Percentiles rank a stretch among this genome's conserved stretches.
Evolutionary conservation across 257 asterid genomes (phyloP).

Genomic region (Orobanche coerulescens): DNA sequence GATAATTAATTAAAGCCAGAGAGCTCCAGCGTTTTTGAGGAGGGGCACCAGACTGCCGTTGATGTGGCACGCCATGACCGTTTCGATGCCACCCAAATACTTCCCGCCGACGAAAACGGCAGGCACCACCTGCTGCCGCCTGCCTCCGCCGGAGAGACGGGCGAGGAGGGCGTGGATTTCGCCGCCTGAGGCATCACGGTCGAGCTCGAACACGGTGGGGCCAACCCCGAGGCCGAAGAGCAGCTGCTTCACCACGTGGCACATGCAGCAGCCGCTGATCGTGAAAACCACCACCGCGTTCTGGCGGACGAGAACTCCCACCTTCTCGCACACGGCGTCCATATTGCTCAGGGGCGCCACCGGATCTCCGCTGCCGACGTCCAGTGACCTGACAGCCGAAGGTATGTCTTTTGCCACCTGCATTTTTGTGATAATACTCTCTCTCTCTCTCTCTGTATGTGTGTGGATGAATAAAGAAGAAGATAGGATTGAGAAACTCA

Average conservation of each 20-base stretch:
- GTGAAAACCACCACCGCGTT: slow-evolving; percentile 90
- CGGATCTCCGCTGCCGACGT: slow-evolving; percentile 18
- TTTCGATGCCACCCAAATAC: slow-evolving; percentile 70
- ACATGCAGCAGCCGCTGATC: slow-evolving; percentile 78
- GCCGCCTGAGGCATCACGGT: slow-evolving; percentile 46
- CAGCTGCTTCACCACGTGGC: slow-evolving; percentile 82
- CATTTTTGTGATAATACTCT: slow-evolving; percentile 43
- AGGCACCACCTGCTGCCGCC: slow-evolving; percentile 47
- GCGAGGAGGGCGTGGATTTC: slow-evolving; percentile 48
- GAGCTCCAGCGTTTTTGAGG: slow-evolving; percentile 77
- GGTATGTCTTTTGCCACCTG: slow-evolving; percentile 42
- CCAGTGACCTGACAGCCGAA: slow-evolving; percentile 11
- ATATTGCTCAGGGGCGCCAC: slow-evolving; percentile 22
- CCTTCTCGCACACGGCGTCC: slow-evolving; percentile 48
- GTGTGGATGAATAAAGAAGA: not conserved
- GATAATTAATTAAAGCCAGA: slow-evolving; percentile 52
- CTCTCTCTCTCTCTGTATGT: not conserved
- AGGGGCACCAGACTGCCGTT: slow-evolving; percentile 80
- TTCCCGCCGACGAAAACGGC: slow-evolving; percentile 81
- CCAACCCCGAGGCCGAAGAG: slow-evolving; percentile 84
- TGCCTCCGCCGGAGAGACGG: slow-evolving; percentile 32
- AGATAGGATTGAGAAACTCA: not conserved
- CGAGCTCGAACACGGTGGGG: slow-evolving; percentile 74
- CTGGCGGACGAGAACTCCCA: slow-evolving; percentile 39
- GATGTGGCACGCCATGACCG: slow-evolving; percentile 75